These are phyloP conservation scores for Ceratobasidium sp. DNA, from an alignment of 1,284 basidiomycete species.

Conservation along the genomic window DNA sequence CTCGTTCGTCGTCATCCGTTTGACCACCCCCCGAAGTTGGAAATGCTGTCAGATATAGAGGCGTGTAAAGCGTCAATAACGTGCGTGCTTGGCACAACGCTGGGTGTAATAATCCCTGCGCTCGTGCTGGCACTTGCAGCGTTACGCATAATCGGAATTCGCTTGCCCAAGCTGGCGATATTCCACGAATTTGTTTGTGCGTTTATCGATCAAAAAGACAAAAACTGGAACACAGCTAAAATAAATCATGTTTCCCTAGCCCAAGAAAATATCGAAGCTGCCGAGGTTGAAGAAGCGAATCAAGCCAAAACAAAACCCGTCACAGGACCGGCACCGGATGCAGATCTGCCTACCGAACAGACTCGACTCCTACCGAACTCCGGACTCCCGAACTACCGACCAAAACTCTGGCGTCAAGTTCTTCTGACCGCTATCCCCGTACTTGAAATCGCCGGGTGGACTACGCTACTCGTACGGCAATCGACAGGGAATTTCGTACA, in stretches of 20 bases:
- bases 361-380: conserved; percentile 31
- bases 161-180: conserved; percentile 29
- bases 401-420: conserved; percentile 39
- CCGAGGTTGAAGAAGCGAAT: too few relatives aligned
- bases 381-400: conserved; percentile 19
- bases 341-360: conserved; percentile 41
- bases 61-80: conserved; percentile 34
- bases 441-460: conserved; percentile 31
- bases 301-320: neutral
- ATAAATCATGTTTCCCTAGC: too few relatives aligned
- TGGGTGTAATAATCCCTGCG: conserved; percentile 31
- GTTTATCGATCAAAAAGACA: neutral
- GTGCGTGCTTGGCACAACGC: conserved; percentile 27
- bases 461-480: neutral
- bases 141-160: conserved; percentile 16
- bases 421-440: conserved; percentile 15
- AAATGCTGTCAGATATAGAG: conserved; percentile 29
- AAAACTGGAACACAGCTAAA: too few relatives aligned
- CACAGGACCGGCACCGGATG: conserved; percentile 22
- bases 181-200: conserved; percentile 38
- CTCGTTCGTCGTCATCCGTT: neutral
- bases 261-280: too few relatives aligned
- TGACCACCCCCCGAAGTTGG: conserved; percentile 16
- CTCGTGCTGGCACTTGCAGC: conserved; percentile 22
- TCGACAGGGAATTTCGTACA: conserved; percentile 17